Percentiles rank a stretch among this genome's conserved stretches.
These are phyloP conservation scores for Linderniella brevidens DNA, from an alignment of 257 asterid species.

Conservation along the genomic window DNA sequence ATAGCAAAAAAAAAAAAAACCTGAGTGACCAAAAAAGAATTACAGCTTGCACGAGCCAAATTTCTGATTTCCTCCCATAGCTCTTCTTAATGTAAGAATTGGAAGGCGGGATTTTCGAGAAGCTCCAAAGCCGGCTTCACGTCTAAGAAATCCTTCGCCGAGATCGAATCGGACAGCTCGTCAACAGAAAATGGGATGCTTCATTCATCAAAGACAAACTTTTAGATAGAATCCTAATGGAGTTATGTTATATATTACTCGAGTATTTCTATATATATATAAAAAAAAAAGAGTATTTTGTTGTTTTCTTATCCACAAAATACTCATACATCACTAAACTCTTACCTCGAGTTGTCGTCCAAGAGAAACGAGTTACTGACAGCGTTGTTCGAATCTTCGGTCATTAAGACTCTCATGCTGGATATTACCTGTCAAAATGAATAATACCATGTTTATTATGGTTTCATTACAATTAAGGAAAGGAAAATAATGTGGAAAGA, in stretches of 20 bases:
- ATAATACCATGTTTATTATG: constrained; percentile 3
- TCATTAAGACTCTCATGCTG: constrained; percentile 94
- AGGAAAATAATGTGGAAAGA: not conserved
- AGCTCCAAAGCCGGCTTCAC: constrained; percentile 70
- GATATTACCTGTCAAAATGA: constrained; percentile 51
- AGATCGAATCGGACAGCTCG: constrained; percentile 56
- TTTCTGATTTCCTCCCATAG: not conserved
- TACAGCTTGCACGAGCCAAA: no score
- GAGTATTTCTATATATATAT: no score
- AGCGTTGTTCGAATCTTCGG: constrained; percentile 82
- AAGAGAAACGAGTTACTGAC: constrained; percentile 68
- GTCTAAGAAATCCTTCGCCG: constrained; percentile 69
- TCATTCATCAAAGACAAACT: constrained; percentile 13
- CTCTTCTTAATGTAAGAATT: constrained; percentile 54
- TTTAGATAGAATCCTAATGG: no score
- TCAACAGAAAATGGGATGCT: constrained; percentile 94
- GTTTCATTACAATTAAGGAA: not conserved
- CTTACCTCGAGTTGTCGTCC: constrained; percentile 91
- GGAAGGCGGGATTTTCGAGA: constrained; percentile 71
- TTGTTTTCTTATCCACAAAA: no score
- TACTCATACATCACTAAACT: not conserved
- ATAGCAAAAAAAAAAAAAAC: no score
- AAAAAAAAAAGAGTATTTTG: no score
- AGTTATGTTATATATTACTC: no score
- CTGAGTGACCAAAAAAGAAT: no score